These are phyloP conservation scores for Micractinium sp. DNA, from an alignment of 139 green algal species.

Conservation along the genomic window DNA sequence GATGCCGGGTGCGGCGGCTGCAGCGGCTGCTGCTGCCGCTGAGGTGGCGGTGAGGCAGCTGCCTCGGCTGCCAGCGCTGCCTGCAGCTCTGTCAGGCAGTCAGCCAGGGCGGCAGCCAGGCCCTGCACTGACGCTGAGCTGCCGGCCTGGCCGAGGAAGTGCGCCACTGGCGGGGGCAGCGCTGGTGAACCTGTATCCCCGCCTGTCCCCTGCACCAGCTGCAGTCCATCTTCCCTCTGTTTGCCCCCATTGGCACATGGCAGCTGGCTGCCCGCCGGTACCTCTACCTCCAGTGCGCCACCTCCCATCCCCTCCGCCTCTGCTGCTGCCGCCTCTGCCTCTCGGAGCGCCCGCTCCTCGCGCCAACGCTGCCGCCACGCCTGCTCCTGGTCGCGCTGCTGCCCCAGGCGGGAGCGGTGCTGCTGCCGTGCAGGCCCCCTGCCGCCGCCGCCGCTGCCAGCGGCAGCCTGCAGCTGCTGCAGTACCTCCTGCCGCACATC, in stretches of 20 bases:
- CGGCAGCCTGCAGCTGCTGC: slow-evolving; percentile 18
- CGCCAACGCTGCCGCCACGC: slow-evolving; percentile 2
- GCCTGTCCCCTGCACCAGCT: not conserved
- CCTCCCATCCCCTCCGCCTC: too few relatives aligned
- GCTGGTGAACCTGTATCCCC: not conserved
- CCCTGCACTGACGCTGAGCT: not conserved
- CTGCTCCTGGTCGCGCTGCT: not conserved
- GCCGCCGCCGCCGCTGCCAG: not conserved
- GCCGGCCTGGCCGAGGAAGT: not conserved
- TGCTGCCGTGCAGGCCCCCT: not conserved
- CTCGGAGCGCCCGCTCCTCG: not conserved
- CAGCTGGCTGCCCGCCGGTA: not conserved
- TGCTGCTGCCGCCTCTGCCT: not conserved
- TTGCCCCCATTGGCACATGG: not conserved
- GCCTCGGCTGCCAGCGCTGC: too few relatives aligned
- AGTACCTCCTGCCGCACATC: slow-evolving; percentile 43
- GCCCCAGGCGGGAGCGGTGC: not conserved
- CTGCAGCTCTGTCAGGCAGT: slow-evolving; percentile 5
- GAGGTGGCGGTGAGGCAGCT: not conserved
- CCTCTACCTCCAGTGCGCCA: not conserved
- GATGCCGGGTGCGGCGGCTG: not conserved
- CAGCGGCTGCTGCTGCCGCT: not conserved
- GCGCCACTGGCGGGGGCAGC: not conserved
- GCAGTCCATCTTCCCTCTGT: not conserved
- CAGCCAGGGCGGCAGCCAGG: slow-evolving; percentile 7